These are phyloP conservation scores for Themeda triandra DNA, from an alignment of 176 grass and related monocot genomes.

Conservation along the genomic window DNA sequence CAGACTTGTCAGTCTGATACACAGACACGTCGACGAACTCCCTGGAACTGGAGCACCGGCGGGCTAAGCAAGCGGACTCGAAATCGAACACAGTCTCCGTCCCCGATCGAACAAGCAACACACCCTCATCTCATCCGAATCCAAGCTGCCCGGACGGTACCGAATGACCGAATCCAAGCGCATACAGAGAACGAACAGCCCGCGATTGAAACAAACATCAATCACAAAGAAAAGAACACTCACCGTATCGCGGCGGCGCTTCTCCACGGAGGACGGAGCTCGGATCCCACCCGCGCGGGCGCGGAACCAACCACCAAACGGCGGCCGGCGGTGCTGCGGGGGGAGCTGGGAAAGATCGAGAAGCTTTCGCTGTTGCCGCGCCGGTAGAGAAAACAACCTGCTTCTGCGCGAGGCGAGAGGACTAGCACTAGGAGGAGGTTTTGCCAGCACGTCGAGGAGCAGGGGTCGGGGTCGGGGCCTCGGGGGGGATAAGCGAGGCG, in stretches of 20 bases:
- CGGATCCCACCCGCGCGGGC: neutral
- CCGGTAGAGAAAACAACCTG: neutral
- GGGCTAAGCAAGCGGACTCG: neutral
- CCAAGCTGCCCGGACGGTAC: neutral
- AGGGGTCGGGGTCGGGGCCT: neutral
- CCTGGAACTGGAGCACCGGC: neutral
- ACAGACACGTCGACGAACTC: neutral
- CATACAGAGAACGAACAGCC: neutral
- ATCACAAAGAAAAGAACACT: neutral
- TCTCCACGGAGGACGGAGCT: neutral
- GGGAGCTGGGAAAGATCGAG: neutral
- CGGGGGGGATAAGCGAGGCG: neutral
- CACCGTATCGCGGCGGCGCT: constrained; percentile 26
- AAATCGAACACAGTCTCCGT: neutral
- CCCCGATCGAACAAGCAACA: neutral
- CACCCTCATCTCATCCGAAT: neutral
- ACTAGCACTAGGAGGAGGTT: constrained; percentile 4
- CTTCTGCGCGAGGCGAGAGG: neutral
- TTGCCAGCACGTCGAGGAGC: constrained; percentile 1
- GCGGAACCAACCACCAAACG: neutral
- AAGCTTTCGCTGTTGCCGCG: neutral
- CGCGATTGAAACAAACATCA: neutral
- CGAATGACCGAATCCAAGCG: neutral
- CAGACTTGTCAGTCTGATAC: neutral
- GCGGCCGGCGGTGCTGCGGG: neutral